Percentiles rank a stretch among this genome's conserved stretches.
Evolutionary conservation across 306 rosid genomes (phyloP).

Genomic region (Quillaja saponaria): DNA sequence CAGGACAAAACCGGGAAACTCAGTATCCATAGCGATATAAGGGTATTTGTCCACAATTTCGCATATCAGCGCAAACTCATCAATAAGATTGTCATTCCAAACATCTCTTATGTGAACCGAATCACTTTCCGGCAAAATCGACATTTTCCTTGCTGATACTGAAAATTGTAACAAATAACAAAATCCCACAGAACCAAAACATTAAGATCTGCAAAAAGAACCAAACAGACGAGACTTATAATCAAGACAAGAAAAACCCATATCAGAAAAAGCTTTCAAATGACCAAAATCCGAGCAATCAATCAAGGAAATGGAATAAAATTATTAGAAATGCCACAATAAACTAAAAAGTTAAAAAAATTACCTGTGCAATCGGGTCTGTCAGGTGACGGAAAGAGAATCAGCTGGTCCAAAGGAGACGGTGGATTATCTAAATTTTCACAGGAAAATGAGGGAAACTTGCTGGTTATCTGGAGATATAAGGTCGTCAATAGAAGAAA

Average conservation of each 20-base stretch:
- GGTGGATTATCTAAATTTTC: too few relatives aligned
- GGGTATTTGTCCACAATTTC: constrained; percentile 34
- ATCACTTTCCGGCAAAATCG: constrained; percentile 20
- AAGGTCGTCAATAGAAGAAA: neutral
- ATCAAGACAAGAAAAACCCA: constrained; percentile 2
- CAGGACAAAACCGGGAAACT: constrained; percentile 40
- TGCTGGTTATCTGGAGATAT: too few relatives aligned
- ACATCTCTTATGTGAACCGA: constrained; percentile 41
- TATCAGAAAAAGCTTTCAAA: neutral
- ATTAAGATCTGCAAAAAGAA: constrained; percentile 28
- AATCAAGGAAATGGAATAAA: neutral
- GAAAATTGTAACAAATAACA: constrained; percentile 8
- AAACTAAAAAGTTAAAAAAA: too few relatives aligned
- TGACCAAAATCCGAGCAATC: constrained; percentile 8
- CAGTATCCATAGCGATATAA: constrained; percentile 47
- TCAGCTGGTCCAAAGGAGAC: too few relatives aligned
- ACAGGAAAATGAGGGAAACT: neutral
- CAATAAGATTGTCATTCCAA: constrained; percentile 42
- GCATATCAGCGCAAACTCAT: constrained; percentile 33
- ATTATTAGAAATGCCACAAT: neutral
- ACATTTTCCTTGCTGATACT: constrained; percentile 25
- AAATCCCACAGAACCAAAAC: constrained; percentile 24
- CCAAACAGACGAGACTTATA: neutral
- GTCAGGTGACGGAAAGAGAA: too few relatives aligned
- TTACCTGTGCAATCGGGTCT: too few relatives aligned